Percentiles rank a stretch among this genome's conserved stretches.
Evolutionary conservation across 2,329 filamentous ascomycete genomes (phyloP).

Genomic region (Hymenoscyphus fraxineus): DNA sequence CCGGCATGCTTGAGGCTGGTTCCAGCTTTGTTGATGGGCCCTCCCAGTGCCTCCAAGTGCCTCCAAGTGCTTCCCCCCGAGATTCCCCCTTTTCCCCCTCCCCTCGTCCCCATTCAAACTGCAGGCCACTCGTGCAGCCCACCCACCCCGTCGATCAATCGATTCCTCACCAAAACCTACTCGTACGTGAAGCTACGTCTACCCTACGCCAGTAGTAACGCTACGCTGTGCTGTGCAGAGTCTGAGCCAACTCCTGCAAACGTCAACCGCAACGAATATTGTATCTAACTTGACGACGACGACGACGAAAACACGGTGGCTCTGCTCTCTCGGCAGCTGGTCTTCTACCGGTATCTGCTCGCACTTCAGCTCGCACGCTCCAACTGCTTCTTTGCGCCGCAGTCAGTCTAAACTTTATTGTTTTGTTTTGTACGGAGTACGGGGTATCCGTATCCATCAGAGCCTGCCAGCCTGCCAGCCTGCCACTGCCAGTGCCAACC

Average conservation of each 20-base stretch:
- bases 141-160: background rate
- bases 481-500: background rate
- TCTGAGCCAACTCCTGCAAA: conserved; percentile 3
- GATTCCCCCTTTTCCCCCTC: too few species aligned
- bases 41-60: background rate
- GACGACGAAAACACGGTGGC: background rate
- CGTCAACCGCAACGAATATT: background rate
- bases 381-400: conserved; percentile 5
- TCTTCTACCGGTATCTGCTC: background rate
- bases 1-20: conserved; percentile 24
- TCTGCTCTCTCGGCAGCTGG: background rate
- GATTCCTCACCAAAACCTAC: background rate
- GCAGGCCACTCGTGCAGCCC: background rate
- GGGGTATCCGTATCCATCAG: too few species aligned
- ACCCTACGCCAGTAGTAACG: too few species aligned
- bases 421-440: background rate
- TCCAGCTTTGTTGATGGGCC: conserved; percentile 11
- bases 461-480: too few species aligned
- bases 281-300: background rate
- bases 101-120: too few species aligned
- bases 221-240: background rate
- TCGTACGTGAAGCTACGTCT: background rate
- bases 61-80: too few species aligned
- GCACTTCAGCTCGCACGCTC: background rate
- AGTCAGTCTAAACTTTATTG: background rate